A percentile compares a stretch with the other conserved stretches of the same genome.
Evolutionary conservation across 495 filamentous ascomycete species (phyloP).

Genomic region (Penicillium verhagenii): DNA sequence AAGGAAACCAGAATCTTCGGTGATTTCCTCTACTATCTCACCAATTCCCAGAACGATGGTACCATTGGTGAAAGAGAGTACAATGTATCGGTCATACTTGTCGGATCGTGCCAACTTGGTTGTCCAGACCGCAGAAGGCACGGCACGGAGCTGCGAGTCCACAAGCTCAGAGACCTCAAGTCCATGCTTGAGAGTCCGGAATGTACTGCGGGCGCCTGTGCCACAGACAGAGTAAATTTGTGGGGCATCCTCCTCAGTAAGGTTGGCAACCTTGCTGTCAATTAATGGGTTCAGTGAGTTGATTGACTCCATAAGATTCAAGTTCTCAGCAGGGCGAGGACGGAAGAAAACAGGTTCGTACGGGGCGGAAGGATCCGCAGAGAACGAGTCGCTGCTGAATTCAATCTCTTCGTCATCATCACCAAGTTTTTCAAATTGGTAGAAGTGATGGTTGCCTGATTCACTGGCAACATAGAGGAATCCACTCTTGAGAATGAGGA

Average conservation of each 20-base stretch:
- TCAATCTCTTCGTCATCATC: conserved; percentile 90
- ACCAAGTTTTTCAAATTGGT: conserved; percentile 97
- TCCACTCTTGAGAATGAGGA: conserved; percentile 93
- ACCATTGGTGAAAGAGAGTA: conserved; percentile 66
- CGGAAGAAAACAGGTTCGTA: conserved; percentile 82
- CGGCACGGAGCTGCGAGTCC: conserved; percentile 81
- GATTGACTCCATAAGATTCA: conserved; percentile 81
- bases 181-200: conserved; percentile 89
- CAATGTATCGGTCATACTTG: conserved; percentile 79
- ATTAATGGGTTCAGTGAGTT: conserved; percentile 87
- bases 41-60: conserved; percentile 91
- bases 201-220: conserved; percentile 80
- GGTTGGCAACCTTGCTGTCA: conserved; percentile 85
- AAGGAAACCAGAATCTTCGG: conserved; percentile 80
- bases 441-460: conserved; percentile 90
- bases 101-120: conserved; percentile 82
- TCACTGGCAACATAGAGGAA: conserved; percentile 93
- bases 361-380: conserved; percentile 64
- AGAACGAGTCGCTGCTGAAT: conserved; percentile 79
- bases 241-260: conserved; percentile 87
- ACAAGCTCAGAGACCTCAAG: conserved; percentile 93
- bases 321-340: conserved; percentile 73
- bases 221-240: conserved; percentile 95
- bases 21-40: conserved; percentile 93
- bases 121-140: conserved; percentile 90